Conservation (phyloP, 1,284 basidiomycete species). For the Volvariella volvacea region DNA sequence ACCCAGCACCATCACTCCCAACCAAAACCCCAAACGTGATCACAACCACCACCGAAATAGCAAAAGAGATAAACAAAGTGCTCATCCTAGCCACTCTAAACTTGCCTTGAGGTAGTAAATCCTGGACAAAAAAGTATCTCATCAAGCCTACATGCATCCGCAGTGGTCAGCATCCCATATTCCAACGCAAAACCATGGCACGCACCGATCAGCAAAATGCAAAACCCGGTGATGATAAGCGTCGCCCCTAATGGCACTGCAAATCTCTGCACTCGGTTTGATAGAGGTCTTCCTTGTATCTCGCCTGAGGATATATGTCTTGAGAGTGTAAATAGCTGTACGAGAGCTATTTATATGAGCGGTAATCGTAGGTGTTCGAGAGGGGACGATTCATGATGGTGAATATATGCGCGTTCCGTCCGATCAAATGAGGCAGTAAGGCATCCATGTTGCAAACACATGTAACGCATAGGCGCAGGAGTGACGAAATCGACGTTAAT, state of each 20-base stretch:
- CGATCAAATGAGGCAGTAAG: too few relatives aligned
- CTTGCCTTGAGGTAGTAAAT: not conserved
- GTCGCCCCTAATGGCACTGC: constrained; percentile 50
- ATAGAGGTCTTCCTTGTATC: constrained; percentile 5
- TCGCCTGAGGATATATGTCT: constrained; percentile 8
- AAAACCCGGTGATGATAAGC: constrained; percentile 43
- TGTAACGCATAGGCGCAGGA: too few relatives aligned
- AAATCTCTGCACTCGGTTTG: constrained; percentile 27
- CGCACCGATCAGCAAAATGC: constrained; percentile 45
- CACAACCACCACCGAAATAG: not conserved
- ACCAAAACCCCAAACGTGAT: not conserved
- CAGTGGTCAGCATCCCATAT: too few relatives aligned
- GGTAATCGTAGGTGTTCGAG: too few relatives aligned
- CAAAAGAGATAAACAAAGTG: not conserved
- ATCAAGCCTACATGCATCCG: not conserved
- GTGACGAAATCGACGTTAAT: too few relatives aligned
- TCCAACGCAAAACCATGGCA: constrained; percentile 2
- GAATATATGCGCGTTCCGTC: too few relatives aligned
- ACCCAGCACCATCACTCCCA: too few relatives aligned
- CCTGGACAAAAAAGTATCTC: not conserved
- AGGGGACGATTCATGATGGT: too few relatives aligned
- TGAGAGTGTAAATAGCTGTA: constrained; percentile 10
- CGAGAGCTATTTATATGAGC: too few relatives aligned
- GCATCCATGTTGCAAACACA: too few relatives aligned
- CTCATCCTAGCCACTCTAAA: not conserved